Evolutionary conservation across 768 basidiomycete genomes (phyloP), one percentile per base, ranked within the genome.

Genomic region (Phylloporus sp.): DNA sequence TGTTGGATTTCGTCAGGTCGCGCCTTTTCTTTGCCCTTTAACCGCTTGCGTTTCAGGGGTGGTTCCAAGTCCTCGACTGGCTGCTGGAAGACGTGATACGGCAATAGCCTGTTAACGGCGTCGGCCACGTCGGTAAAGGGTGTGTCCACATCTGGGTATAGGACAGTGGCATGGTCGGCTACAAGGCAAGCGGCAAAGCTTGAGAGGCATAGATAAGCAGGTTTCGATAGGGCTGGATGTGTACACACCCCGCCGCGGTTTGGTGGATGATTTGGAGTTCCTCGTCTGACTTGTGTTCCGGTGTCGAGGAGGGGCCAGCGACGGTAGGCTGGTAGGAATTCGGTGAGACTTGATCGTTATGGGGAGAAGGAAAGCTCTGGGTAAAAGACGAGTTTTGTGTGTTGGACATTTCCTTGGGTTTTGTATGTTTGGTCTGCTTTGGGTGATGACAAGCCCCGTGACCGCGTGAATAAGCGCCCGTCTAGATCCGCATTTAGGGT

Each of bases 81-180:
- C 53, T 88, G 85, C 56, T 86, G 86, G 57, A 85, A 89, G 45
- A 91, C 69, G 61, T 92, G 90, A 59, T 88, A 91, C 0, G 90
- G 88, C 20, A 91, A 72, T 20, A 92, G 73, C 45, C 88, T 78
- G n/a, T 80, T 76, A 22, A 90, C 74, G 3, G 75, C 84, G 62
- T 92, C 90, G 6, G 69, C 61, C 9, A 73, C 67, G 59, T 88
- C 81, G 13, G 59, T 54, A 58, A 92, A 92, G 2, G 88, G 84
- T 1, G 81, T 75, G 45, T 90, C 86, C 32, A 79, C 74, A 57
- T 91, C 85, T 34, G 88, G 87, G 46, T 80, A 76, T 45, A 81
- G 59, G 15, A 79, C 80, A 15, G 76, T 70, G 35, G 73, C 70
- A 48, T 90, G 88, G 66, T 92, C 89, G 31, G 76, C 70, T 1